A percentile compares a stretch with the other conserved stretches of the same genome.
phyloP scores from a whole-genome alignment of 2,329 filamentous ascomycete genomes.

The Claviceps pusilla region DNA sequence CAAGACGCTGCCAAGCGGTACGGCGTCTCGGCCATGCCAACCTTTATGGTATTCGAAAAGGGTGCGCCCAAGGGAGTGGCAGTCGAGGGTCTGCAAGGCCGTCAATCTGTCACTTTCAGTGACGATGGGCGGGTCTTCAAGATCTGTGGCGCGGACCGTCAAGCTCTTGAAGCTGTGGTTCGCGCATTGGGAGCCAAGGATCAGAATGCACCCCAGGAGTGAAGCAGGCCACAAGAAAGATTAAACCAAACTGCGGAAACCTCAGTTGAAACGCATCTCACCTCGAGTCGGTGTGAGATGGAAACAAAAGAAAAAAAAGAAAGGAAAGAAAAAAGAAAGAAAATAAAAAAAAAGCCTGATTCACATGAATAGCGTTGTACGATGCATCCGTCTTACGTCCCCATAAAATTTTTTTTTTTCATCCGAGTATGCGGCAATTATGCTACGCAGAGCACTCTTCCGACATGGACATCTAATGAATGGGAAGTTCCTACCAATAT shows the following conservation, averaged over 20 bases:
- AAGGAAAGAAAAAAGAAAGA: too few species aligned
- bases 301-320: too few species aligned
- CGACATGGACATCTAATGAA: too few species aligned
- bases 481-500: too few species aligned
- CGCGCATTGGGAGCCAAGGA: slow-evolving; percentile 10
- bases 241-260: neutral
- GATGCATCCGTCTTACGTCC: too few species aligned
- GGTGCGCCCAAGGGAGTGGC: slow-evolving; percentile 33
- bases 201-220: neutral
- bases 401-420: too few species aligned
- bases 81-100: slow-evolving; percentile 11
- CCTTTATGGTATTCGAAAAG: slow-evolving; percentile 75
- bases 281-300: too few species aligned
- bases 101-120: slow-evolving; percentile 11
- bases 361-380: too few species aligned
- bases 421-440: too few species aligned
- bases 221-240: neutral
- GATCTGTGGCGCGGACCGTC: slow-evolving; percentile 16
- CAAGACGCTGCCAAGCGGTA: slow-evolving; percentile 45
- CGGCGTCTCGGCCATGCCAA: slow-evolving; percentile 80
- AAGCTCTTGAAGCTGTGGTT: slow-evolving; percentile 14
- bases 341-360: too few species aligned
- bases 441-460: too few species aligned
- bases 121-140: slow-evolving; percentile 16
- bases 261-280: too few species aligned